These are phyloP conservation scores for Rehmannia glutinosa DNA, from an alignment of 257 asterid genomes.

Conservation along the genomic window DNA sequence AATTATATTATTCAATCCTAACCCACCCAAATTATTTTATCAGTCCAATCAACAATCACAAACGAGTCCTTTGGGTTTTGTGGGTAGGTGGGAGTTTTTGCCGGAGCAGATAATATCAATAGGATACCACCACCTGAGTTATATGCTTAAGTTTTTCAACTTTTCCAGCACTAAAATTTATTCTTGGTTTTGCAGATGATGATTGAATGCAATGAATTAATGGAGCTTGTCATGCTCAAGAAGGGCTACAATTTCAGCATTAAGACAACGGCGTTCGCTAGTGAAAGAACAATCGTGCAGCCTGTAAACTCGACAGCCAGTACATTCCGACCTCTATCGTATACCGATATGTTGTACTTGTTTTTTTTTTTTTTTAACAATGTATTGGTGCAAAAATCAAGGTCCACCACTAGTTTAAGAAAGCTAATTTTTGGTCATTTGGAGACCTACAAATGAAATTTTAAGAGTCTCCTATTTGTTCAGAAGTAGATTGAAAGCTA, in stretches of 20 bases:
- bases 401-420: slow-evolving; percentile 12
- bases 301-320: slow-evolving; percentile 13
- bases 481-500: slow-evolving; percentile 22
- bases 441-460: slow-evolving; percentile 19
- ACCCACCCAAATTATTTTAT: no score
- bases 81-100: no score
- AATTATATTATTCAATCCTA: no score
- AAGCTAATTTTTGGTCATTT: no score
- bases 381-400: slow-evolving; percentile 10
- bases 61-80: no score
- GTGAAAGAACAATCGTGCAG: neutral
- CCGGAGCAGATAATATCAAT: no score
- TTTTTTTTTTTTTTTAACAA: neutral
- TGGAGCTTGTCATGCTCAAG: neutral
- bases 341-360: slow-evolving; percentile 14
- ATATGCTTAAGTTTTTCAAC: neutral
- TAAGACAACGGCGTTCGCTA: neutral
- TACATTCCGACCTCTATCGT: neutral
- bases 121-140: neutral
- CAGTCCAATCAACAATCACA: no score
- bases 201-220: slow-evolving; percentile 10
- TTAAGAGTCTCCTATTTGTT: no score
- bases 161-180: neutral
- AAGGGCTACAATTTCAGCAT: no score
- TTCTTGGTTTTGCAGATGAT: slow-evolving; percentile 33